A percentile compares a stretch with the other conserved stretches of the same genome.
phyloP scores from a whole-genome alignment of 495 filamentous ascomycete genomes.

The Podospora didyma region DNA sequence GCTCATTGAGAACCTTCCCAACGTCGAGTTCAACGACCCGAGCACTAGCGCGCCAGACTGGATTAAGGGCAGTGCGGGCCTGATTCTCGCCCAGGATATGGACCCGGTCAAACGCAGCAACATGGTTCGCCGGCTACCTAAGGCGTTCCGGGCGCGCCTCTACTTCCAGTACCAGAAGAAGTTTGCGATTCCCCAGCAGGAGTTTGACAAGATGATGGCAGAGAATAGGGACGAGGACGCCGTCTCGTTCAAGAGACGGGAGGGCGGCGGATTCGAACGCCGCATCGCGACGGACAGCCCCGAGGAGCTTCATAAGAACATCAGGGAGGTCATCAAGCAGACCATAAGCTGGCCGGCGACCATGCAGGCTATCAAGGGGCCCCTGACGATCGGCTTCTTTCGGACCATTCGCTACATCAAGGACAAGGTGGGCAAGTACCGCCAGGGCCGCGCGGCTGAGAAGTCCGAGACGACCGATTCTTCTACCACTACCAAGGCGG shows the following conservation, averaged over 20 bases:
- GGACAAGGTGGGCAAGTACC: constrained; percentile 79
- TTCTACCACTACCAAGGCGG: constrained; percentile 3
- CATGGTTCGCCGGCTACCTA: constrained; percentile 91
- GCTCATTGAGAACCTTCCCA: constrained; percentile 83
- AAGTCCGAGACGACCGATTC: constrained; percentile 10
- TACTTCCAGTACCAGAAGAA: constrained; percentile 94
- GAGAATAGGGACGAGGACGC: constrained; percentile 65
- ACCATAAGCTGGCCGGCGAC: constrained; percentile 90
- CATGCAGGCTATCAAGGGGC: constrained; percentile 75
- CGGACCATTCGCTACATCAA: constrained; percentile 69
- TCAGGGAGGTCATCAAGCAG: constrained; percentile 70
- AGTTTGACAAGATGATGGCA: constrained; percentile 85
- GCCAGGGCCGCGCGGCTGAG: constrained; percentile 35
- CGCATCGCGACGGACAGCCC: constrained; percentile 67
- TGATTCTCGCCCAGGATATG: constrained; percentile 78
- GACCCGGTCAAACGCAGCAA: constrained; percentile 84
- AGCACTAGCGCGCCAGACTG: constrained; percentile 58
- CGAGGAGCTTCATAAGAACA: constrained; percentile 59
- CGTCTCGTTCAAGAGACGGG: constrained; percentile 60
- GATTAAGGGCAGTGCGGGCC: constrained; percentile 54
- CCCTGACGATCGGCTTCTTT: constrained; percentile 67
- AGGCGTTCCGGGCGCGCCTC: constrained; percentile 78
- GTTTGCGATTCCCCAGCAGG: constrained; percentile 73
- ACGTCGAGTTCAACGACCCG: constrained; percentile 73
- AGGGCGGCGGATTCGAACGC: constrained; percentile 81